Base-by-base conservation (phyloP, 176 grass and related monocot species). In the Saccharum officinarum region DNA sequence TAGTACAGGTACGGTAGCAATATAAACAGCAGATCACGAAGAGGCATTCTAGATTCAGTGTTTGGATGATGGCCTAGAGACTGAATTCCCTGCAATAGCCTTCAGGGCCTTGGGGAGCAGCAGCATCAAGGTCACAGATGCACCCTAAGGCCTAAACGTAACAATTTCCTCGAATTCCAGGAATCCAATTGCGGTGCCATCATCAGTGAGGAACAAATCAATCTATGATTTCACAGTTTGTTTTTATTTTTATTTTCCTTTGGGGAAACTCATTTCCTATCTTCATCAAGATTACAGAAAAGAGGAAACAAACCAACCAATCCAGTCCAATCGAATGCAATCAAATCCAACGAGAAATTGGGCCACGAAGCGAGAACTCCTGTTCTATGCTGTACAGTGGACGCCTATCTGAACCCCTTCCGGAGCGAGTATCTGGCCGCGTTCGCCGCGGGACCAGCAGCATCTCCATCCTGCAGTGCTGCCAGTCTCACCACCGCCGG, bases 401-500 rank as follows among this genome's bases (percentile, higher is more conserved):
- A 4, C 33, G 18, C 9, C 88, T 90, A 90, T 77, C 83, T 78
- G 40, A 86, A 86, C 54, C 33, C 83, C 78, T 77, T 89, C 28
- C 71, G 63, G 64, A 89, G 88, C 16, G 78, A 89, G 88, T 54
- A 72, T 54, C 72, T 82, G 16, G 31, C 40, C 1, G 23, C 64
- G 64, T 25, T 57, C 40, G 16, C 45, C 0, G 3, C 71, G 8
- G 10, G 46, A 5, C 17, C 46, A 39, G 6, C 69, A 30, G 39
- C 45, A 4, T 18, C 26, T 15, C 73, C 30, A 2, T 8, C 67
- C 7, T 17, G 73, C 63, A 10, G 28, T 1, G 46, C 14, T 38
- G 60, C 44, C 33, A 10, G 16, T 62, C 7, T 14, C 44, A 8
- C 17, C 23, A 31, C 18, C 74, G n/a, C 13, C 12, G 18, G 6